Base-by-base conservation (phyloP, 768 basidiomycete species). In the Suillus spraguei region DNA sequence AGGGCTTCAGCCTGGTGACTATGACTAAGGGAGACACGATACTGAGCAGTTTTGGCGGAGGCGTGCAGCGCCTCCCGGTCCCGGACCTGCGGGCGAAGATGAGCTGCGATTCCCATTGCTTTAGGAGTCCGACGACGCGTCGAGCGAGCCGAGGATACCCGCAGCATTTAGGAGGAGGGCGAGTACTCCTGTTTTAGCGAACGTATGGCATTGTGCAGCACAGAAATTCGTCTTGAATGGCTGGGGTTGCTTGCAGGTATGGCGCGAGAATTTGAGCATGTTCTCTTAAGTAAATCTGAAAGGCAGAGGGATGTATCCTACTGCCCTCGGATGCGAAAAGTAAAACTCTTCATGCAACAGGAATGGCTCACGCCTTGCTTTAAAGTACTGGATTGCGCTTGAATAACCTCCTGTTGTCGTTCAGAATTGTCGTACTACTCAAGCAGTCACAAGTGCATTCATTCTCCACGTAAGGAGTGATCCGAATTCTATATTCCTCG, bases 231-330 rank as follows among this genome's bases (percentile, higher is more conserved):
- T 63, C 62, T 35, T 64, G 63, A 7, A 71, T 42, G 1, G 47
- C 28, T 1, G 73, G 70, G 13, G 54, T 49, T 4, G 59, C 68
- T 50, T 75, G 72, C 61, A 77, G 63, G 64, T 76, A 75, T 1
- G 71, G 73, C 1, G 74, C 75, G 39, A 76, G 63, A 56, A 76
- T 68, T 28, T 66, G 61, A 0, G 71, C 68, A 56, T 77, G 73
- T 22, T 74, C 64, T 1, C 70, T 63, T 3, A 77, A 68, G 60
- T 77, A 77, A 0, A 67, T 6, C 3, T 60, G 22, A 60, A 76
- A 80, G 4, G 75, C 70, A 16, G n/a, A n/a, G n/a, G n/a, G n/a
- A n/a, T n/a, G n/a, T n/a, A n/a, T n/a, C n/a, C n/a, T n/a, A n/a
- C n/a, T n/a, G n/a, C n/a, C n/a, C n/a, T n/a, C n/a, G n/a, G n/a